Conservation (phyloP, 1,284 basidiomycete genomes). For the Megacollybia platyphylla region DNA sequence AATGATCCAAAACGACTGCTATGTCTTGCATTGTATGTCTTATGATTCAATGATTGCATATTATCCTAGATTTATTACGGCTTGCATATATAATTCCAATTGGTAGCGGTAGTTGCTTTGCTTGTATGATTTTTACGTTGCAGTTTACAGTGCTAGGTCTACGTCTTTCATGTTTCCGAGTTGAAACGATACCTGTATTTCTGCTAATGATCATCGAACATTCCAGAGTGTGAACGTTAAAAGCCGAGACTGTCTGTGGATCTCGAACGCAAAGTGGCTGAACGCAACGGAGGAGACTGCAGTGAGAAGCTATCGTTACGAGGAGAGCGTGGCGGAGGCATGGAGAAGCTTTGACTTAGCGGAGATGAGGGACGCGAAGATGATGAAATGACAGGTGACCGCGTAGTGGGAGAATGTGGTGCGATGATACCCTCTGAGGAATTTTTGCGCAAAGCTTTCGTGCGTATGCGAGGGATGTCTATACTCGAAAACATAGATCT, state of each 20-base stretch:
- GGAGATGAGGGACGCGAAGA: neutral
- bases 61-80: neutral
- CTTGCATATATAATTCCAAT: neutral
- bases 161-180: neutral
- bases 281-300: neutral
- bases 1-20: neutral
- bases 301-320: neutral
- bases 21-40: too few species aligned
- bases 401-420: conserved; percentile 28
- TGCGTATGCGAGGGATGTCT: conserved; percentile 18
- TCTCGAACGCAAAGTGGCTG: neutral
- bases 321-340: neutral
- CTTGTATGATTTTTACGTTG: neutral
- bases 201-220: too few species aligned
- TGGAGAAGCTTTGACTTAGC: neutral
- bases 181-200: neutral
- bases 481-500: conserved; percentile 47
- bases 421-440: conserved; percentile 50
- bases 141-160: neutral
- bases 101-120: neutral
- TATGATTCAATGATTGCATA: neutral
- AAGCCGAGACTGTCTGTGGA: neutral
- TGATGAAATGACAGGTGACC: neutral
- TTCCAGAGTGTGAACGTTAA: neutral
- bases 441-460: conserved; percentile 18